Evolutionary conservation across 257 asterid species (phyloP).

Genomic region (Henckelia pumila): DNA sequence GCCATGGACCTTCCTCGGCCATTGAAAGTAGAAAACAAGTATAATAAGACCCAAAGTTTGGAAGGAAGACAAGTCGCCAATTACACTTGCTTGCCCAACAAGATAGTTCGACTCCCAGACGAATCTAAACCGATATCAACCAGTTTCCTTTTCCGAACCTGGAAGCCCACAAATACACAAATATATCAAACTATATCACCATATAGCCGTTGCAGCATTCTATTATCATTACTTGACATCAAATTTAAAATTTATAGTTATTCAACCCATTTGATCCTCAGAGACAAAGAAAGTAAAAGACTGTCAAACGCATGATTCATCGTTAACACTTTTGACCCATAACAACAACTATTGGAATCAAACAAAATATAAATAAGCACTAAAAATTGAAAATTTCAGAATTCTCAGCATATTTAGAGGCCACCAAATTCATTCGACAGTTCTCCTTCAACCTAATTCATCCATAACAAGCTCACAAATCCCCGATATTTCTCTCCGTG

Average conservation of each 20-base stretch:
- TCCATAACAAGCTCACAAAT: conserved; percentile 16
- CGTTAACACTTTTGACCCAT: conserved; percentile 9
- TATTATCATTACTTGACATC: not conserved
- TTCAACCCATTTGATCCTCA: not conserved
- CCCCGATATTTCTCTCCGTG: not conserved
- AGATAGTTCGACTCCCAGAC: conserved; percentile 18
- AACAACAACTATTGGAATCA: conserved; percentile 9
- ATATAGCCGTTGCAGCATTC: conserved; percentile 5
- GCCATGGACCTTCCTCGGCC: conserved; percentile 82
- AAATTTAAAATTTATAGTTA: conserved; percentile 11
- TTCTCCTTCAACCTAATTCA: not conserved
- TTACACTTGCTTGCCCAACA: conserved; percentile 23
- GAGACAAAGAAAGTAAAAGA: conserved; percentile 1
- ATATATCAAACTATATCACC: conserved; percentile 23
- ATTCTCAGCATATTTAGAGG: not conserved
- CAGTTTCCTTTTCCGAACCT: conserved; percentile 34
- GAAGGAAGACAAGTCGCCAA: conserved; percentile 6
- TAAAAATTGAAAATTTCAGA: not conserved
- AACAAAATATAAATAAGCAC: not conserved
- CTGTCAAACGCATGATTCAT: not conserved
- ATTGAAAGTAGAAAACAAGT: conserved; percentile 39
- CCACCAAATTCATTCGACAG: not conserved
- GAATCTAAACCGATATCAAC: conserved; percentile 24
- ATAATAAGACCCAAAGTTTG: conserved; percentile 18
- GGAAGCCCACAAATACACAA: conserved; percentile 26